A percentile compares a stretch with the other conserved stretches of the same genome.
Conservation (phyloP, 106 monocot genomes). For the Xerophyta viscosa region DNA sequence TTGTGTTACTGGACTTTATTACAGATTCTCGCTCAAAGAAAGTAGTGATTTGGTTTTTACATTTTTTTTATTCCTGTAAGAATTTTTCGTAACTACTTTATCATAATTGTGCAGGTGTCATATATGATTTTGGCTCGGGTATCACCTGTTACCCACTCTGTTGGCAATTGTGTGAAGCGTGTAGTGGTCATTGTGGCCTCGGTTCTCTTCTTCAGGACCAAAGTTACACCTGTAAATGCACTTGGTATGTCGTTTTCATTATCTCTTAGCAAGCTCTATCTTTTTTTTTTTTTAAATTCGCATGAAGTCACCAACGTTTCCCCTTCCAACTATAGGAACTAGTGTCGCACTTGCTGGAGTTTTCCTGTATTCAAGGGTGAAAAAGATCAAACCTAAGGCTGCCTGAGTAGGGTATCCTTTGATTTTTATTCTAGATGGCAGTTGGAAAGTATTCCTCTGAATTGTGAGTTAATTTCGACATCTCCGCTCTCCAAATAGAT, state of each 20-base stretch:
- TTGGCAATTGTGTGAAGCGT: constrained; percentile 95
- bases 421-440: background rate
- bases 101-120: constrained; percentile 37
- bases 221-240: constrained; percentile 75
- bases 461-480: background rate
- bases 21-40: too few relatives aligned
- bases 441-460: background rate
- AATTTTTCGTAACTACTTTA: too few relatives aligned
- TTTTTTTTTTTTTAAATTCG: too few relatives aligned
- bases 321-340: constrained; percentile 46
- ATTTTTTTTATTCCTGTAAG: too few relatives aligned
- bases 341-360: constrained; percentile 73
- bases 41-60: too few relatives aligned
- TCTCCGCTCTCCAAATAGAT: too few relatives aligned
- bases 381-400: constrained; percentile 61
- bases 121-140: constrained; percentile 83
- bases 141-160: constrained; percentile 87
- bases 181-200: constrained; percentile 92
- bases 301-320: background rate
- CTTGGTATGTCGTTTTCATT: constrained; percentile 41
- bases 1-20: too few relatives aligned
- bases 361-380: constrained; percentile 87
- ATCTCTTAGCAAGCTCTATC: background rate
- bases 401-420: constrained; percentile 13
- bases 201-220: constrained; percentile 89